phyloP scores from a whole-genome alignment of 805 yeast genomes.

The Spathaspora passalidarum region DNA sequence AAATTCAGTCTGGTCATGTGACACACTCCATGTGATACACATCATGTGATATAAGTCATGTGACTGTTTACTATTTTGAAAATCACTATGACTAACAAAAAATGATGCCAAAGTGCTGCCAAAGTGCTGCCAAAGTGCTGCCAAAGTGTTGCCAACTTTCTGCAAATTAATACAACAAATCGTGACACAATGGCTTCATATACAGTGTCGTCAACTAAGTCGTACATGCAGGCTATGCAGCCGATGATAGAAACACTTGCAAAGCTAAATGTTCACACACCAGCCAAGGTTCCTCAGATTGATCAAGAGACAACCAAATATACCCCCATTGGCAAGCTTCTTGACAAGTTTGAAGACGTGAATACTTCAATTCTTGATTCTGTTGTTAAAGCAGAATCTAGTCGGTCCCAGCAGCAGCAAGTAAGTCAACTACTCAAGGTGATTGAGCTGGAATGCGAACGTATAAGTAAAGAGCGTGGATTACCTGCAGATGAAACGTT shows the following conservation, averaged over 20 bases:
- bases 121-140: background rate
- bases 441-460: constrained; percentile 26
- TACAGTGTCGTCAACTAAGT: constrained; percentile 60
- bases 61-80: no score
- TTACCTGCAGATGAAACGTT: constrained; percentile 28
- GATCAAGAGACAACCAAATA: constrained; percentile 31
- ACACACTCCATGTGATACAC: background rate
- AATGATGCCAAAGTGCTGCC: background rate
- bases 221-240: constrained; percentile 78
- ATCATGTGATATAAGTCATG: background rate
- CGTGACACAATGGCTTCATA: constrained; percentile 33
- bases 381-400: constrained; percentile 15
- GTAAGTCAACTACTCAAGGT: constrained; percentile 13
- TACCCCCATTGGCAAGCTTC: constrained; percentile 26
- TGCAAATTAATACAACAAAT: background rate
- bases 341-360: constrained; percentile 38
- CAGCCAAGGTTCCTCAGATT: constrained; percentile 31
- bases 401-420: constrained; percentile 2
- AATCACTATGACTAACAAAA: no score
- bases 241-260: constrained; percentile 55
- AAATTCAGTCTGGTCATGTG: background rate
- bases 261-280: constrained; percentile 17
- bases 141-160: background rate
- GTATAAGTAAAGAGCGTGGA: constrained; percentile 31
- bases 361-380: constrained; percentile 24